These are phyloP conservation scores for Lachnellula willkommii DNA, from an alignment of 2,329 filamentous ascomycete genomes.

Conservation along the genomic window DNA sequence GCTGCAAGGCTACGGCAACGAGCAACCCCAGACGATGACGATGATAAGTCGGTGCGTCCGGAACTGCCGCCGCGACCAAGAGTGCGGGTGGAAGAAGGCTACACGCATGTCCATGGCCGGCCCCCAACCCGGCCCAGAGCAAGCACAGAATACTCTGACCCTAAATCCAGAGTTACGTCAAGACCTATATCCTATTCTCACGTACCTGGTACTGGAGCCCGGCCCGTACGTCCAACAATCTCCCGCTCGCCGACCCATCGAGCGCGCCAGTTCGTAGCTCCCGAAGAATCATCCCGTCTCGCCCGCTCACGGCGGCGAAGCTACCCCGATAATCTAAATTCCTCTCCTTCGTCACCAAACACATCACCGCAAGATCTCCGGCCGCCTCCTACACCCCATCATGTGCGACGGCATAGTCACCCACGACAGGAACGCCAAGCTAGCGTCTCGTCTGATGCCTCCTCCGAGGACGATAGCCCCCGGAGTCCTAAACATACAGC, in stretches of 20 bases:
- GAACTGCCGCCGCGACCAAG: conserved; percentile 26
- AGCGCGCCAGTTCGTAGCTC: conserved; percentile 37
- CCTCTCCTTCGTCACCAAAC: conserved; percentile 26
- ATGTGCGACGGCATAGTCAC: conserved; percentile 45
- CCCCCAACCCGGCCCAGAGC: conserved; percentile 11
- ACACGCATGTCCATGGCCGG: conserved; percentile 28
- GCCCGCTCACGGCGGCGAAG: conserved; percentile 22
- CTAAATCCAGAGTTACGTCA: conserved; percentile 11
- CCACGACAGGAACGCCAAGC: conserved; percentile 32
- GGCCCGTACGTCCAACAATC: conserved; percentile 25
- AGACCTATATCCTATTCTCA: conserved; percentile 21
- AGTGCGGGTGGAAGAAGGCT: conserved; percentile 24
- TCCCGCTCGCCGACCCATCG: conserved; percentile 31
- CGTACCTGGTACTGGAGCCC: conserved; percentile 17
- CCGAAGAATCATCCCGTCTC: conserved; percentile 30
- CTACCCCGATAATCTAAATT: conserved; percentile 26
- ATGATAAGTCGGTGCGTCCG: conserved; percentile 25
- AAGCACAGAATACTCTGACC: conserved; percentile 20
- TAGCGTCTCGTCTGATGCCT: conserved; percentile 22
- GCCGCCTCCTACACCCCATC: conserved; percentile 26
- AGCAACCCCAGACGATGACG: conserved; percentile 32
- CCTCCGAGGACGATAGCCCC: conserved; percentile 16
- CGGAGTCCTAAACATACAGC: conserved; percentile 5
- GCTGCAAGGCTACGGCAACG: conserved; percentile 64
- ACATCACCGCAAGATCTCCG: conserved; percentile 31